Evolutionary conservation across 1,284 basidiomycete species (phyloP), one percentile per base, ranked within the genome.

Genomic region (Sanguinoderma infundibulare): DNA sequence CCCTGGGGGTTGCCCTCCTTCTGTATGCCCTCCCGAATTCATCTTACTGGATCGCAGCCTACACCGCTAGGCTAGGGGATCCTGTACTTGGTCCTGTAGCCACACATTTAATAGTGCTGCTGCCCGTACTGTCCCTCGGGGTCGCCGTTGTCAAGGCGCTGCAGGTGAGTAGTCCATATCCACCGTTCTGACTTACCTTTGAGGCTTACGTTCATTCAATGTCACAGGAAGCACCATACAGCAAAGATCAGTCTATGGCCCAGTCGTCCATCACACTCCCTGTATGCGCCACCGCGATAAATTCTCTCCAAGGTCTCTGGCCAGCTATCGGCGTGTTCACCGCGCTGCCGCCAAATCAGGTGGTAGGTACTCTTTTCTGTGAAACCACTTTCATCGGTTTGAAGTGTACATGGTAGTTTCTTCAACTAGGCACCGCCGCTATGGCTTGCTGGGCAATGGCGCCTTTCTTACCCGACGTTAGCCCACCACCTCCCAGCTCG

Each of bases 1-100:
- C 78, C 51, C 67, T 84, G 12, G 73, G 75, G 44, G 75, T 82
- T 14, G 84, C 81, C 20, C 57, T 79, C 2, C 69, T 83, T 32
- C 72, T 89, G n/a, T 78, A 81, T 59, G 69, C 79, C 35, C 79
- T 88, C 42, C 88, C 91, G 1, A 79, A 84, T 63, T 79, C 84
- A 14, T 83, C 84, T 10, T 90, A 90, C 67, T 89, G 84, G 82
- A 74, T 83, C 26, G 81, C 86, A 26, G 81, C 83, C 22, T 82
- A 80, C 74, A 84, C 86, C 14, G 82, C 83, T 22, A 80, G 86
- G 62, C 72, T 74, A 64, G 77, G 77, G 34, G 78, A 83, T 64
- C 80, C 85, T 15, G 60, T 85, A n/a, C 74, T 79, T 69, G 90
- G 90, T 0, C 82, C 90, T 22, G 76, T 84, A 14, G 65, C 82